These are phyloP conservation scores for Hortaea sp. DNA, from an alignment of 2,329 filamentous ascomycete species.

Conservation along the genomic window DNA sequence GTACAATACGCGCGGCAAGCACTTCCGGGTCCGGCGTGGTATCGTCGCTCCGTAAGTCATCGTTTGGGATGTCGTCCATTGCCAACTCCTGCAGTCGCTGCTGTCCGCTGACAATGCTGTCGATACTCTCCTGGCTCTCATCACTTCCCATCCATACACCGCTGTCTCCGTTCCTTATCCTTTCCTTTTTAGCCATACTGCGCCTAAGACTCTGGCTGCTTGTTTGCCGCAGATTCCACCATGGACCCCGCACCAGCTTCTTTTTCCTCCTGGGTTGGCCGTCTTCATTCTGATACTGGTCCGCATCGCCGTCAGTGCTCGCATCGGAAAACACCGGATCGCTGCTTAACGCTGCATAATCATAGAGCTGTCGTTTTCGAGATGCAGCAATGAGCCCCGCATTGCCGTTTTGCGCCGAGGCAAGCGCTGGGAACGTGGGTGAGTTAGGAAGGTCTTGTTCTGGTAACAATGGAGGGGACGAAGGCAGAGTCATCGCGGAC, in stretches of 20 bases:
- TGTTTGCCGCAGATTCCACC: constrained; percentile 43
- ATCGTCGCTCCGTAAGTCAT: not conserved
- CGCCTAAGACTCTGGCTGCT: constrained; percentile 6
- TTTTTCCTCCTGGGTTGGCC: constrained; percentile 47
- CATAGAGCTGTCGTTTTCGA: constrained; percentile 23
- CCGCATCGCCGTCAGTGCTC: constrained; percentile 38
- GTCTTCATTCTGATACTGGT: constrained; percentile 38
- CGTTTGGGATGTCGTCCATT: constrained; percentile 1
- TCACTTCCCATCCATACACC: constrained; percentile 61
- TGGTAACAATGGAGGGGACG: constrained; percentile 21
- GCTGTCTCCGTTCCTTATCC: constrained; percentile 54
- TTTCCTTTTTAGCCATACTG: constrained; percentile 35
- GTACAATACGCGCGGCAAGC: constrained; percentile 15
- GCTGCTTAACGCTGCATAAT: constrained; percentile 44
- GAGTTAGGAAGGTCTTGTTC: constrained; percentile 12
- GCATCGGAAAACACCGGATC: constrained; percentile 66
- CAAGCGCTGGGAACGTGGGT: constrained; percentile 11
- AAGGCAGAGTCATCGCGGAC: constrained; percentile 22
- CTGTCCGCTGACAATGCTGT: constrained; percentile 6
- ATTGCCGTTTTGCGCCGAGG: constrained; percentile 3
- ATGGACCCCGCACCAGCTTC: constrained; percentile 54
- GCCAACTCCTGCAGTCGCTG: constrained; percentile 4
- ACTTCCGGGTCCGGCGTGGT: constrained; percentile 7
- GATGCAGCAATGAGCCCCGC: constrained; percentile 2
- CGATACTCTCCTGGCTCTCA: constrained; percentile 28